phyloP scores from a whole-genome alignment of 2,329 filamentous ascomycete genomes.

The Neofusicoccum sp. region DNA sequence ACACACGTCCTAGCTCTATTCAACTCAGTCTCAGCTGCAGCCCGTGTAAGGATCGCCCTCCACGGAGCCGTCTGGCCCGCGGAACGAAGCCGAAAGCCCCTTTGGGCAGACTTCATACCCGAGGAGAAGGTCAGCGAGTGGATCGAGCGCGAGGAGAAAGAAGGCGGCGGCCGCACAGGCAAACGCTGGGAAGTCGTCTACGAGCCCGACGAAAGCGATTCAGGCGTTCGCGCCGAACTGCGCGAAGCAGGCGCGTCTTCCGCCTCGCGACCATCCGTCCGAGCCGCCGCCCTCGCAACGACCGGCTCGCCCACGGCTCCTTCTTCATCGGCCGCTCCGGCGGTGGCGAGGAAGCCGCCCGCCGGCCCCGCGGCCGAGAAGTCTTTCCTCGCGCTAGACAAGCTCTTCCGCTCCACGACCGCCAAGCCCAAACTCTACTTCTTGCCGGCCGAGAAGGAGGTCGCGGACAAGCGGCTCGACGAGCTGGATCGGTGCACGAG shows the following conservation, averaged over 20 bases:
- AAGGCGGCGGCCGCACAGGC: slow-evolving; percentile 43
- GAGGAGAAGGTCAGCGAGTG: slow-evolving; percentile 71
- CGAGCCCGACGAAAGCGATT: slow-evolving; percentile 20
- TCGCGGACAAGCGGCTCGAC: slow-evolving; percentile 67
- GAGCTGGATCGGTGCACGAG: slow-evolving; percentile 53
- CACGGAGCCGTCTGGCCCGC: slow-evolving; percentile 85
- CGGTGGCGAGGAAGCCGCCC: slow-evolving; percentile 1
- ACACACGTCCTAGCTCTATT: slow-evolving; percentile 87
- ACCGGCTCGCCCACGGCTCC: neutral
- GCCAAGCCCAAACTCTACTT: slow-evolving; percentile 68
- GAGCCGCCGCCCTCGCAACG: slow-evolving; percentile 13
- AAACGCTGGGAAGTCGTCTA: slow-evolving; percentile 77
- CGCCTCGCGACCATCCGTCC: slow-evolving; percentile 14
- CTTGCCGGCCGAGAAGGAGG: slow-evolving; percentile 64
- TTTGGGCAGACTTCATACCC: slow-evolving; percentile 91
- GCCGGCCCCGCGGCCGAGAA: slow-evolving; percentile 28
- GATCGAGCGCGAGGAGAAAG: slow-evolving; percentile 68
- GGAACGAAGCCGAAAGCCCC: slow-evolving; percentile 77
- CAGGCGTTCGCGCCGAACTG: slow-evolving; percentile 56
- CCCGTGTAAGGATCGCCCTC: slow-evolving; percentile 72
- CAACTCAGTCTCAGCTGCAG: slow-evolving; percentile 68
- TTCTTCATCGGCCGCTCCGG: neutral
- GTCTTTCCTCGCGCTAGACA: slow-evolving; percentile 59
- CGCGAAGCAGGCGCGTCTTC: slow-evolving; percentile 48
- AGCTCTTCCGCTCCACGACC: slow-evolving; percentile 61